These are phyloP conservation scores for Barnettozyma hawaiiensis DNA, from an alignment of 1,139 yeast genomes.

Conservation along the genomic window DNA sequence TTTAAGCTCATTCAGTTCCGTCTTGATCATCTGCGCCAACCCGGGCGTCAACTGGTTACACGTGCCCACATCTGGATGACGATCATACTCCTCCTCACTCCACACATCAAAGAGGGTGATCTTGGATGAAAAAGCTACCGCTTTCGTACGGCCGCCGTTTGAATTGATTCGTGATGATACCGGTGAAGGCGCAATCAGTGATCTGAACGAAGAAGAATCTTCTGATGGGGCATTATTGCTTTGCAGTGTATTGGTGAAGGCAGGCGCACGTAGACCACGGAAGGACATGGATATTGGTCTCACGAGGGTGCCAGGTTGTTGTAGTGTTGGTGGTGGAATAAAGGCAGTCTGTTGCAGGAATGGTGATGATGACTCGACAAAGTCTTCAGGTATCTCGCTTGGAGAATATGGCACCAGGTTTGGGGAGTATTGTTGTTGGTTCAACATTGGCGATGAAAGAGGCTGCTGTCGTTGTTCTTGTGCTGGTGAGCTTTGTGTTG, in stretches of 20 bases:
- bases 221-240: constrained; percentile 7
- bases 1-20: constrained; percentile 75
- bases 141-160: constrained; percentile 10
- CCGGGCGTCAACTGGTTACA: constrained; percentile 89
- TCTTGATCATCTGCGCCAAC: constrained; percentile 82
- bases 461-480: constrained; percentile 2
- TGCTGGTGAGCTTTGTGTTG: background rate
- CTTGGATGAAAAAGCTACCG: constrained; percentile 76
- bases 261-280: constrained; percentile 56
- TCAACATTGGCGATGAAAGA: constrained; percentile 8
- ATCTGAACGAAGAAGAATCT: constrained; percentile 13
- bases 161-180: background rate
- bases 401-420: constrained; percentile 7
- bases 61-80: constrained; percentile 91
- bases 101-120: constrained; percentile 85
- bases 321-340: constrained; percentile 9
- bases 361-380: constrained; percentile 14
- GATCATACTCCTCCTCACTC: constrained; percentile 79
- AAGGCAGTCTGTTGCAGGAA: constrained; percentile 18
- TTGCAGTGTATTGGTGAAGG: constrained; percentile 36
- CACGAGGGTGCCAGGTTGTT: constrained; percentile 12
- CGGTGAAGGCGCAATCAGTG: constrained; percentile 1
- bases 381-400: constrained; percentile 10
- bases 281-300: constrained; percentile 67
- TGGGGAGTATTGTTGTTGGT: constrained; percentile 7